Evolutionary conservation across 1,284 basidiomycete genomes (phyloP), one percentile per base, ranked within the genome.

Genomic region (Marasmius oreades): DNA sequence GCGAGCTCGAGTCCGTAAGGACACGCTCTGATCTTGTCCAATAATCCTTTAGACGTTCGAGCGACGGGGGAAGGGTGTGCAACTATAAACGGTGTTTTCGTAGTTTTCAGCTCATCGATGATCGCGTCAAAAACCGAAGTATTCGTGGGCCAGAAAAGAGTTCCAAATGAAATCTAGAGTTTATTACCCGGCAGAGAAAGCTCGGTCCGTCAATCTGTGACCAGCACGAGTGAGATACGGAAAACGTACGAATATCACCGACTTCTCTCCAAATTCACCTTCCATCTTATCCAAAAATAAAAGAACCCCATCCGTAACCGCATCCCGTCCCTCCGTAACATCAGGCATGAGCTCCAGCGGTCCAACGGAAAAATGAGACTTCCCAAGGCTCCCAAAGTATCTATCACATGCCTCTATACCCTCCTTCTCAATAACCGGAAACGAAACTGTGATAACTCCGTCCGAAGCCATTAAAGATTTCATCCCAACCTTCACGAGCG

Each of bases 221-320:
- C 12, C 22, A 20, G 3, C 24, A 33, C 5, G 14, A 16, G 37
- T 20, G 37, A 16, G 31, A 39, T n/a, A 14, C 45, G 36, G 8
- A 8, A 18, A 10, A 52, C 57, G 8, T 10, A 59, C 57, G n/a
- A 48, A 59, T 12, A 59, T n/a, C 5, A 59, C 43, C n/a, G 53
- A 55, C n/a, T 42, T 36, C 1, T 55, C 43, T 18, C 58, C 58
- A 37, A 44, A 56, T 42, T 36, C 31, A 1, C 26, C 22, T 26
- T 56, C 31, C 54, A 59, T 59, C 16, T n/a, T 34, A 18, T 53
- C 51, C n/a, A 59, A 37, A 23, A 59, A 59, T 14, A 14, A 3
- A 3, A 54, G n/a, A 1, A 51, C 56, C 24, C 26, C 11, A n/a
- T 31, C 26, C 11, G 26, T 14, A 26, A 12, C 20, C 22, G 31